Conservation (phyloP, 257 asterid genomes). For the Ilex asprella region DNA sequence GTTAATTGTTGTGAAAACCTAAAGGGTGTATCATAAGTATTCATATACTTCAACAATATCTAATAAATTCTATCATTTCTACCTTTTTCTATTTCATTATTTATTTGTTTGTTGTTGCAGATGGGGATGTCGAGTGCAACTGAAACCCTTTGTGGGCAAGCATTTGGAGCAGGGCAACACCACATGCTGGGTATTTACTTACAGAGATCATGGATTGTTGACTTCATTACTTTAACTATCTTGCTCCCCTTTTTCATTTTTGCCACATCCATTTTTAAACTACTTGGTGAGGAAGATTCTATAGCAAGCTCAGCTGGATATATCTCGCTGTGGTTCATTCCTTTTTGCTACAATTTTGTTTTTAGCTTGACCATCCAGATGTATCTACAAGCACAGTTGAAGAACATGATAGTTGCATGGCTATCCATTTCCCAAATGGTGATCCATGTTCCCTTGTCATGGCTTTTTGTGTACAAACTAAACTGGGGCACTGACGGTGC, state of each 20-base stretch:
- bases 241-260: constrained; percentile 64
- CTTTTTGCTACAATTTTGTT: constrained; percentile 33
- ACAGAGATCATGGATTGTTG: constrained; percentile 94
- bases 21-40: too few relatives aligned
- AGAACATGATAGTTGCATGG: constrained; percentile 69
- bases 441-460: constrained; percentile 68
- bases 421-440: constrained; percentile 41
- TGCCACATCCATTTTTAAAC: constrained; percentile 50
- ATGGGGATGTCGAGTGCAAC: constrained; percentile 98
- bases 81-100: too few relatives aligned
- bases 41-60: too few relatives aligned
- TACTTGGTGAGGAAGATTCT: constrained; percentile 51
- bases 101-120: constrained; percentile 24
- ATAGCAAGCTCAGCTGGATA: constrained; percentile 60
- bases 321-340: constrained; percentile 66
- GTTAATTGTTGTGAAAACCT: too few relatives aligned
- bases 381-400: constrained; percentile 91
- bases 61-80: too few relatives aligned
- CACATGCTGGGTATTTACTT: constrained; percentile 94
- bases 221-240: constrained; percentile 46
- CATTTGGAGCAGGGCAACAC: constrained; percentile 79
- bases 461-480: constrained; percentile 46
- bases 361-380: constrained; percentile 68
- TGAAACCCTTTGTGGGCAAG: constrained; percentile 94
- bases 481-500: constrained; percentile 68